Percentiles rank a stretch among this genome's conserved stretches.
Evolutionary conservation across 352 stramenopile species (phyloP).

Genomic region (Thalassiosira livingstoniorum): DNA sequence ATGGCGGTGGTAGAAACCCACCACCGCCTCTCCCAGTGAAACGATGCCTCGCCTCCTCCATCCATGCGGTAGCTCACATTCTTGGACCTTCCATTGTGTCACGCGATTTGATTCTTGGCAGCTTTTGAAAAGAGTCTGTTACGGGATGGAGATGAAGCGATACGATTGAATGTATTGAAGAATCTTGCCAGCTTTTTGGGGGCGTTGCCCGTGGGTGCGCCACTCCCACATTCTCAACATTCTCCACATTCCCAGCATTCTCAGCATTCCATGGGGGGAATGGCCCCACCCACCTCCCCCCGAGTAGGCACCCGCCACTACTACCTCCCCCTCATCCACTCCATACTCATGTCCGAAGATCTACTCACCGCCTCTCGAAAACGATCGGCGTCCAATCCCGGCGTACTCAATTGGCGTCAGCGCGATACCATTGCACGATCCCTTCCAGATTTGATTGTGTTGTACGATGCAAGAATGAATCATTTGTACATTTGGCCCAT

Average conservation of each 20-base stretch:
- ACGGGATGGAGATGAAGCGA: slow-evolving; percentile 77
- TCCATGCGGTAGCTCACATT: slow-evolving; percentile 81
- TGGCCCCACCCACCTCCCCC: slow-evolving; percentile 12
- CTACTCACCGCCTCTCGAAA: slow-evolving; percentile 68
- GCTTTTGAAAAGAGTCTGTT: slow-evolving; percentile 74
- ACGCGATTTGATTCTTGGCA: slow-evolving; percentile 41
- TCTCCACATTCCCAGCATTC: too few relatives aligned
- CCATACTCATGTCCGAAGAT: slow-evolving; percentile 74
- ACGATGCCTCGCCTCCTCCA: slow-evolving; percentile 77
- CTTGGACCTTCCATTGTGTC: slow-evolving; percentile 66
- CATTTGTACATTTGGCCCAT: slow-evolving; percentile 77
- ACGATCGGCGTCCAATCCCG: slow-evolving; percentile 73
- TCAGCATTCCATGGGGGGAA: too few relatives aligned
- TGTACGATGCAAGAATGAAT: slow-evolving; percentile 63
- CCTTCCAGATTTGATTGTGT: slow-evolving; percentile 71
- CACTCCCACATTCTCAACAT: too few relatives aligned
- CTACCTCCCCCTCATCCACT: slow-evolving; percentile 64
- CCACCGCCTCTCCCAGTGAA: slow-evolving; percentile 77
- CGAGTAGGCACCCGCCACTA: slow-evolving; percentile 50
- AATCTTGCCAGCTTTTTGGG: slow-evolving; percentile 73
- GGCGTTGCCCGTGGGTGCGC: slow-evolving; percentile 53
- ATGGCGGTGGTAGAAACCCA: too few relatives aligned
- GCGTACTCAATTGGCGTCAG: slow-evolving; percentile 82
- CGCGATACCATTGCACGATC: slow-evolving; percentile 72
- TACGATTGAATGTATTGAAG: slow-evolving; percentile 79